Percentiles rank a stretch among this genome's conserved stretches.
These are phyloP conservation scores for Solanum verrucosum DNA, from an alignment of 257 asterid genomes.

Conservation along the genomic window DNA sequence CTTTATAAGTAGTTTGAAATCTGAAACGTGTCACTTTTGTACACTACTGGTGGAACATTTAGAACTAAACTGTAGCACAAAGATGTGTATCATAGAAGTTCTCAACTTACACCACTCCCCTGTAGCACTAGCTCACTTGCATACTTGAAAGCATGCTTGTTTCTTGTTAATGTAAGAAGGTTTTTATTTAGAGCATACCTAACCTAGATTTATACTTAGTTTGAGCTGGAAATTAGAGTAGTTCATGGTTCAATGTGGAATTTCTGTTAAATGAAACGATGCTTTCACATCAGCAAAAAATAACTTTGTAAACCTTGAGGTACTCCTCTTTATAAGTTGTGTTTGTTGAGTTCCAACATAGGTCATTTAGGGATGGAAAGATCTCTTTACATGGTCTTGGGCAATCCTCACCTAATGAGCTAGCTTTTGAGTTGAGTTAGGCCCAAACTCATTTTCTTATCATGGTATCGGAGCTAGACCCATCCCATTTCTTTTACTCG, in stretches of 20 bases:
- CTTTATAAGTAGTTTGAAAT: neutral
- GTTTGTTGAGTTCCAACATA: neutral
- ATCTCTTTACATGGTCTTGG: neutral
- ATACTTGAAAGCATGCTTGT: neutral
- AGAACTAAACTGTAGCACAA: neutral
- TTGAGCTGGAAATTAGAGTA: neutral
- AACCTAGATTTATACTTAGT: neutral
- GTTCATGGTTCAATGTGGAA: neutral
- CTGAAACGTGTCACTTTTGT: neutral
- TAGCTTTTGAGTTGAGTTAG: neutral
- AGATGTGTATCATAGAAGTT: neutral
- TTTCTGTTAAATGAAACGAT: neutral
- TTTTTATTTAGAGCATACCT: neutral
- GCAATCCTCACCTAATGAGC: neutral
- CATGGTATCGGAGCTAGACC: neutral
- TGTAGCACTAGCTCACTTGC: neutral
- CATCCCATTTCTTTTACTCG: neutral
- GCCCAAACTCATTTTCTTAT: neutral
- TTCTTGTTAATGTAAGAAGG: neutral
- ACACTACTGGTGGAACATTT: neutral
- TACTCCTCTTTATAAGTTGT: neutral
- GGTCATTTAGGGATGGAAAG: neutral
- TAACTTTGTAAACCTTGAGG: neutral
- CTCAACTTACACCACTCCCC: neutral
- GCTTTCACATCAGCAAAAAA: neutral